These are phyloP conservation scores for Globomyces sp. DNA, from an alignment of 371 early-diverging fungal species.

Conservation along the genomic window DNA sequence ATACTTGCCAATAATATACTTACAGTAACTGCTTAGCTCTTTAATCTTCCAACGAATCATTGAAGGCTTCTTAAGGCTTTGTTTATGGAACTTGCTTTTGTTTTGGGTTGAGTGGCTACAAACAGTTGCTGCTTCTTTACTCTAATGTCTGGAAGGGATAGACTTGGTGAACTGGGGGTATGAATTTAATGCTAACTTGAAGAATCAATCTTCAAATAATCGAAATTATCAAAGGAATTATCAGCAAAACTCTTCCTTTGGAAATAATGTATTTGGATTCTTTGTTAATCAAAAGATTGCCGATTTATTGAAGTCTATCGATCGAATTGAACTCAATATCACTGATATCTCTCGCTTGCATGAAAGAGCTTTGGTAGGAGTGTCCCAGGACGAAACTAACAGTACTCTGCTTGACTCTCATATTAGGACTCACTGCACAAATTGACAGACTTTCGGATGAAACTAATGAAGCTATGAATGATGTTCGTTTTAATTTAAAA, in stretches of 20 bases:
- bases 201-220: constrained; percentile 11
- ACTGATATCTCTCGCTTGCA: constrained; percentile 20
- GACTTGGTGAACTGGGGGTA: constrained; percentile 14
- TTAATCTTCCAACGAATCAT: too few relatives aligned
- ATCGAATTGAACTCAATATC: constrained; percentile 20
- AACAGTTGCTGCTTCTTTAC: too few relatives aligned
- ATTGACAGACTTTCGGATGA: constrained; percentile 32
- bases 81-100: too few relatives aligned
- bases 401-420: constrained; percentile 5
- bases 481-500: constrained; percentile 27
- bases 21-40: too few relatives aligned
- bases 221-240: constrained; percentile 4
- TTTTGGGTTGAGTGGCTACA: too few relatives aligned
- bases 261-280: background rate
- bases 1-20: too few relatives aligned
- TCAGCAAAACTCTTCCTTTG: background rate
- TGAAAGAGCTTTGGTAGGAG: constrained; percentile 23
- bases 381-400: constrained; percentile 15
- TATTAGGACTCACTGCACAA: constrained; percentile 20
- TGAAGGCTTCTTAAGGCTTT: too few relatives aligned
- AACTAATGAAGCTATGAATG: constrained; percentile 27
- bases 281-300: constrained; percentile 4
- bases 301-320: constrained; percentile 11
- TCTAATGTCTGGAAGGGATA: constrained; percentile 9
- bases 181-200: background rate